phyloP scores from a whole-genome alignment of 2,329 filamentous ascomycete genomes.

The Mycosphaerella arachidis region DNA sequence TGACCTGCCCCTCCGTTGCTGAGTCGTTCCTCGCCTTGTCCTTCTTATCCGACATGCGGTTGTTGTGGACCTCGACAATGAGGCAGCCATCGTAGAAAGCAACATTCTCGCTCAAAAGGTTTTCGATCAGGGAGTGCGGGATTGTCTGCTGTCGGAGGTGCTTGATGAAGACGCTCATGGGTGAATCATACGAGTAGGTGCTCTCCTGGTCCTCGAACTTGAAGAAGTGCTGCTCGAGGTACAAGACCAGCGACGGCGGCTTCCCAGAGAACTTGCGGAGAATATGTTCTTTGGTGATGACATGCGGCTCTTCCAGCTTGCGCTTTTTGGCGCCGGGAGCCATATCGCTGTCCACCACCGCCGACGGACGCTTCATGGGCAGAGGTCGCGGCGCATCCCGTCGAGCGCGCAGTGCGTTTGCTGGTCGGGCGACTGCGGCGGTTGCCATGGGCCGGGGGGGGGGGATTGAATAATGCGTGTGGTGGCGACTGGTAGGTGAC shows the following conservation, averaged over 20 bases:
- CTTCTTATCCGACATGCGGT: slow-evolving; percentile 60
- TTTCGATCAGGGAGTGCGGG: slow-evolving; percentile 81
- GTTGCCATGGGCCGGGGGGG: slow-evolving; percentile 31
- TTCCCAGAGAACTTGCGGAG: slow-evolving; percentile 71
- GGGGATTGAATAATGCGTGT: background rate
- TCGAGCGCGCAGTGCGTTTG: slow-evolving; percentile 42
- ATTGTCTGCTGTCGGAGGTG: slow-evolving; percentile 73
- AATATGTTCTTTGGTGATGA: slow-evolving; percentile 71
- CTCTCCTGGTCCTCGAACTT: slow-evolving; percentile 91
- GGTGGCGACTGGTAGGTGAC: background rate
- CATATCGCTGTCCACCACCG: slow-evolving; percentile 22
- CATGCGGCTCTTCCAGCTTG: slow-evolving; percentile 39
- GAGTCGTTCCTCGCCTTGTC: slow-evolving; percentile 40
- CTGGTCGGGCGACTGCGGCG: slow-evolving; percentile 30
- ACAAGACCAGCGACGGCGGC: slow-evolving; percentile 78
- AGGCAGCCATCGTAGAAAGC: slow-evolving; percentile 89
- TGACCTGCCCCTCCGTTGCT: slow-evolving; percentile 55
- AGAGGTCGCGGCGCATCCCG: slow-evolving; percentile 37
- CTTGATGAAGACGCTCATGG: slow-evolving; percentile 73
- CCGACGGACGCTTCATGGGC: slow-evolving; percentile 27
- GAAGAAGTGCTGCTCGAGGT: slow-evolving; percentile 81
- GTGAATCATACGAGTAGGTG: slow-evolving; percentile 85
- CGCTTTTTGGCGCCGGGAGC: slow-evolving; percentile 25
- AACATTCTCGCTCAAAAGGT: slow-evolving; percentile 67
- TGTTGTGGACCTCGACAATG: slow-evolving; percentile 90